These are phyloP conservation scores for Eragrostis tef DNA, from an alignment of 202 grass and related monocot species.

Conservation along the genomic window DNA sequence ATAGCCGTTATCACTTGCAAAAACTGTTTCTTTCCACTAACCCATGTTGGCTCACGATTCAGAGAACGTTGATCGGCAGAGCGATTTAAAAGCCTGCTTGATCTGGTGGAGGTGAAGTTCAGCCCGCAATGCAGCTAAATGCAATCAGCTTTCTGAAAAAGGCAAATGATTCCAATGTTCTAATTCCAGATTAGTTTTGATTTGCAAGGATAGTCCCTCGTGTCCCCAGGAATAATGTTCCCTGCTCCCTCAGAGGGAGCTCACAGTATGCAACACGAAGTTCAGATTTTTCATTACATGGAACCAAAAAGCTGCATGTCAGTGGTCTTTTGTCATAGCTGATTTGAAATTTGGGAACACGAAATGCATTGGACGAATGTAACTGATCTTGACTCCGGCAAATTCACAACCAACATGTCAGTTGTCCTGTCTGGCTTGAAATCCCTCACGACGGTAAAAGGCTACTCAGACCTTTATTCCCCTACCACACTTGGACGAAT, in stretches of 20 bases:
- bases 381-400: conserved; percentile 7
- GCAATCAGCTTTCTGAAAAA: conserved; percentile 43
- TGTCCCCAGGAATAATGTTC: conserved; percentile 45
- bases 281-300: not conserved
- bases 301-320: not conserved
- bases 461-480: conserved; percentile 31
- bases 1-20: conserved; percentile 28
- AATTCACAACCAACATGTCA: not conserved
- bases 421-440: conserved; percentile 2
- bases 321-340: not conserved
- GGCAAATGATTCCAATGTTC: conserved; percentile 38
- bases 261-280: conserved; percentile 13
- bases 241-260: conserved; percentile 61
- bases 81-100: conserved; percentile 25
- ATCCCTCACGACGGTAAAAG: not conserved
- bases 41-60: conserved; percentile 43
- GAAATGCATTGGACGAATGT: not conserved
- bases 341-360: not conserved
- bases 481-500: conserved; percentile 21
- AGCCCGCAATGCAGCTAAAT: conserved; percentile 20
- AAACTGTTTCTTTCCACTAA: conserved; percentile 47
- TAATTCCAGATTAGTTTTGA: conserved; percentile 49
- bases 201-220: conserved; percentile 39
- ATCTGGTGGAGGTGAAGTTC: conserved; percentile 63
- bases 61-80: conserved; percentile 24